Evolutionary conservation across 257 asterid genomes (phyloP).

Genomic region (Nemophila menziesii): DNA sequence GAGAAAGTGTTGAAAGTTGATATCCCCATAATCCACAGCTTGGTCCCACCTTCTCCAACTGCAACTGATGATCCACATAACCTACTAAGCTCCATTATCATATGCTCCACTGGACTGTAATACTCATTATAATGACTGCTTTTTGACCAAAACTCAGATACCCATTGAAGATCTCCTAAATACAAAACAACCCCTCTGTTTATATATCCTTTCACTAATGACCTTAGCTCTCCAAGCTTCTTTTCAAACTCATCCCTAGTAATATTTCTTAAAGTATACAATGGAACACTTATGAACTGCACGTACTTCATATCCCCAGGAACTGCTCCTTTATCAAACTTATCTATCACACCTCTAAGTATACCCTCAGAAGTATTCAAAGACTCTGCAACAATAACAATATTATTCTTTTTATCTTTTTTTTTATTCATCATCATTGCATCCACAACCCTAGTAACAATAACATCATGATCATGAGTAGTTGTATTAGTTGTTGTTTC

Average conservation of each 20-base stretch:
- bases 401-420: conserved; percentile 46
- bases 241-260: conserved; percentile 59
- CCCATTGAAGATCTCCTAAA: conserved; percentile 75
- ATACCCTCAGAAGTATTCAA: conserved; percentile 34
- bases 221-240: conserved; percentile 58
- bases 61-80: conserved; percentile 41
- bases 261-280: conserved; percentile 36
- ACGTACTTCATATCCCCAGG: conserved; percentile 44
- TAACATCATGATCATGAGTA: conserved; percentile 24
- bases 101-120: conserved; percentile 67
- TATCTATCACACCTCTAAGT: conserved; percentile 52
- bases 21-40: conserved; percentile 64
- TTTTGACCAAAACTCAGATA: conserved; percentile 69
- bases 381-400: conserved; percentile 42
- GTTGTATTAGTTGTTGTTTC: conserved; percentile 6
- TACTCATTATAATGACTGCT: conserved; percentile 26
- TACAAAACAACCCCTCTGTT: conserved; percentile 72
- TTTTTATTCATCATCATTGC: conserved; percentile 53
- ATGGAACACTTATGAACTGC: conserved; percentile 77
- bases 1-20: conserved; percentile 56
- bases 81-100: conserved; percentile 86
- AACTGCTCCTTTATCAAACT: conserved; percentile 47
- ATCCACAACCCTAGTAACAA: conserved; percentile 46
- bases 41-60: conserved; percentile 27
- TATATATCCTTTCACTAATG: conserved; percentile 43